Evolutionary conservation across 139 green algal genomes (phyloP), one percentile per base, ranked within the genome.

Genomic region (Chlamydomonas eustigma): DNA sequence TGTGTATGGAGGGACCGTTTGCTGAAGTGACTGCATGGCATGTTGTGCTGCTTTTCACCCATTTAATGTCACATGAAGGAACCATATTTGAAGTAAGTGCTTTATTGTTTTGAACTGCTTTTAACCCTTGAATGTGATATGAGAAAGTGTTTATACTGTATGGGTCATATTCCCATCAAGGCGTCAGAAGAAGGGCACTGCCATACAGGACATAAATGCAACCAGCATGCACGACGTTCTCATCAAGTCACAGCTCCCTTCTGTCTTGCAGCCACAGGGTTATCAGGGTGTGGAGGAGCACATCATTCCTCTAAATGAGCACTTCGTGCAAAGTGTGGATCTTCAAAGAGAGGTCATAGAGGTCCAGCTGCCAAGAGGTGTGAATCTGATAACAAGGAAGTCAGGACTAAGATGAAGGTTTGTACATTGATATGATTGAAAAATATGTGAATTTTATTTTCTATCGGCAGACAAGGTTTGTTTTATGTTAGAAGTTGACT

Each of bases 221-320:
- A 18, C 12, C 12, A 58, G 44, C 44, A 12, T 58, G 44, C 12
- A 58, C 18, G 58, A 6, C 58, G 25, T 35, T 32, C 18, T 70
- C 6, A 24, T 70, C 8, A 70, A 35, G 58, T 24, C 58, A 18
- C 24, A 28, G 58, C 25, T 5, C 25, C 25, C 32, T 24, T 28
- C 25, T 18, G 28, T 35, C 25, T 28, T 70, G 6, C 25, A 70
- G 58, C 58, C 58, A 8, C 34, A 70, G 6, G 58, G 28, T 32
- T 70, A 37, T 28, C 24, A 6, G 18, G 58, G 58, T 28, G 58
- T 35, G 58, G 58, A 70, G 58, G 58, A 70, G 58, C 58, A 70
- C 18, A 37, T 32, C 58, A 35, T 70, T 5, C 58, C 58, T 22
- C 18, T 70, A 32, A 22, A 24, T 6, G 6, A 32, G 6, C 25